Evolutionary conservation across 176 grass and related monocot species (phyloP), one percentile per base, ranked within the genome.

Genomic region (Eremochloa ophiuroides): DNA sequence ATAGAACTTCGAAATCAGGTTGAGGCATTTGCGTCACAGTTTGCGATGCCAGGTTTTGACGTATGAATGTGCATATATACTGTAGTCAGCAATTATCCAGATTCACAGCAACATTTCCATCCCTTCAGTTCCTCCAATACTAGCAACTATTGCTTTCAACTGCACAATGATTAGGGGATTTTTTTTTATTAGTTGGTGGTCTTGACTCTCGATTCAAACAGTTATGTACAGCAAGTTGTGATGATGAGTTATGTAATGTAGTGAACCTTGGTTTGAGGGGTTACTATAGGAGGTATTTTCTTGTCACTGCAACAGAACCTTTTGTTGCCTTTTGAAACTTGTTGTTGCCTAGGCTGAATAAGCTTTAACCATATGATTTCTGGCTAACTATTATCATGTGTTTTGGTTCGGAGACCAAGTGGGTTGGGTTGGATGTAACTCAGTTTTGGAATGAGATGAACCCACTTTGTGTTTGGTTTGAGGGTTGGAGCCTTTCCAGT

Each of bases 1-100:
- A 50, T 90, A 44, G 96, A 95, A 61, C 89, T 99, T 6, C 38
- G 93, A 30, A 85, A 77, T 46, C 85, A 87, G 71, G 91, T 99
- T 0, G 96, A 99, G 50, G 58, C 84, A 51, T 99, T 99, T 80
- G 91, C 91, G n/a, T 95, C 79, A 22, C 93, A 86, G 75, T 99
- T 95, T 89, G 96, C 85, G 35, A 90, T 99, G 91, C 93, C 96
- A 71, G 93, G 74, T 59, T 99, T 95, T 82, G 96, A 99, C 79
- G 66, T 85, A 23, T 99, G 83, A 95, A 6, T 84, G 73, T 77
- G 26, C 35, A 82, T 88, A 74, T 74, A 74, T 66, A 84, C 37
- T 23, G 53, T 59, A 80, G 26, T 81, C 35, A n/a, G 43, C 74
- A 48, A 77, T 79, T 83, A 27, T 74, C 58, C 66, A 41, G 61